Evolutionary conservation across 2,329 filamentous ascomycete species (phyloP).

Genomic region (Blumeria graminis): DNA sequence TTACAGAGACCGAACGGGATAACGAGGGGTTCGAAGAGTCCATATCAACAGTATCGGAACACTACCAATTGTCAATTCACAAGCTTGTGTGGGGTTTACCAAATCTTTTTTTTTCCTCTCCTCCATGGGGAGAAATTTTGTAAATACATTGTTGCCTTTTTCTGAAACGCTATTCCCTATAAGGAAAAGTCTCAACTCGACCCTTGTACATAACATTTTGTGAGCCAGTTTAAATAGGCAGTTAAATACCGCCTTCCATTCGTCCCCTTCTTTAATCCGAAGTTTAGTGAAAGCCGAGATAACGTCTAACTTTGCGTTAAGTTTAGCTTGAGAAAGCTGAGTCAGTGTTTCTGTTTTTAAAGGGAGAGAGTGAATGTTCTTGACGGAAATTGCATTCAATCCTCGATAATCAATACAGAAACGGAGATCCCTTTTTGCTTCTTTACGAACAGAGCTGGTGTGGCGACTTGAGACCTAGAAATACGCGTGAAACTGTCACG

Average conservation of each 20-base stretch:
- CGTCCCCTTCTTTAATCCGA: not conserved
- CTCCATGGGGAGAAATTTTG: too few species aligned
- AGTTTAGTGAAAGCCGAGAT: not conserved
- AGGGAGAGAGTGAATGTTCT: slow-evolving; percentile 1
- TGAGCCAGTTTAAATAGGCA: too few species aligned
- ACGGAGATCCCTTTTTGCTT: not conserved
- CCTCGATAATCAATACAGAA: slow-evolving; percentile 1
- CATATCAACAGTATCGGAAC: too few species aligned
- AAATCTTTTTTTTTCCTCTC: too few species aligned
- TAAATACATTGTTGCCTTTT: too few species aligned
- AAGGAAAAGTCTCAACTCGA: too few species aligned
- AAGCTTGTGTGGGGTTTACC: too few species aligned
- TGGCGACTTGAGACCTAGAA: not conserved
- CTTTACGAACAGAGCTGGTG: not conserved
- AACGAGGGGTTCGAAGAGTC: not conserved
- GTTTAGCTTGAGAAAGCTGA: not conserved
- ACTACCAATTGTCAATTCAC: too few species aligned
- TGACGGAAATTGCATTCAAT: not conserved
- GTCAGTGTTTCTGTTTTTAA: not conserved
- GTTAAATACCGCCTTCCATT: not conserved
- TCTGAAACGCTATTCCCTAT: too few species aligned
- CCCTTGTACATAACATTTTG: too few species aligned
- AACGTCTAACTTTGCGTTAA: slow-evolving; percentile 1
- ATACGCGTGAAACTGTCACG: not conserved
- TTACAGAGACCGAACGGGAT: slow-evolving; percentile 2